Base-by-base conservation (phyloP, 345 rosid genomes). In the Raphanus sativus region DNA sequence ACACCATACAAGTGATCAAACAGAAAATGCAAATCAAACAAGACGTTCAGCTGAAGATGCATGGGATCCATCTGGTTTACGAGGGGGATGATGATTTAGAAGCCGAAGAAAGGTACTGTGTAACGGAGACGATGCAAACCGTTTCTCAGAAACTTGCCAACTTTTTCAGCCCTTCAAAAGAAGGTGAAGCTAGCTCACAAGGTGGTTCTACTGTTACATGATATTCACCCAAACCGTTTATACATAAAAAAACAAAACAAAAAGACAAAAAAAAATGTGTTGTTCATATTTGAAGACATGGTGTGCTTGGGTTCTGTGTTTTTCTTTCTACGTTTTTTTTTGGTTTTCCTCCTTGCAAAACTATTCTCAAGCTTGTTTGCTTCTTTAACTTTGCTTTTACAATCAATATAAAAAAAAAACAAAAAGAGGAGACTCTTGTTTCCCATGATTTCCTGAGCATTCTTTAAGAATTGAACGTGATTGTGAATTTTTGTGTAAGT, bases 121-220 rank as follows among this genome's bases (percentile, higher is more conserved):
- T 80, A 33, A 4, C 28, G 25, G 75, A 69, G 71, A 24, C 55
- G 32, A 40, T 62, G 0, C 24, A 0, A 25, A 64, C 82, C 0
- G 56, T 74, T 15, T 80, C 79, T 17, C 76, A 80, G 76, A 80
- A 58, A 58, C 82, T 80, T 58, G 76, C 76, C 68, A 74, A 70
- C 21, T 80, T 80, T 26, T 80, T 74, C 72, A 15, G 76, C 12
- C 15, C 82, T 10, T 10, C 0, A 0, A 1, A 48, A 48, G 54
- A 48, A 13, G 54, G 54, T 48, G 54, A 48, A 48, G 6, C 54
- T 4, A 48, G 54, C 54, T 48, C 17, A 48, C 54, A 48, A 48
- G 54, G 17, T 48, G 54, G 54, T 48, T 48, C 54, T 48, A 48
- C 54, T n/a, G 54, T 48, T 13, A 5, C 54, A n/a, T 48, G 17